Evolutionary conservation across 106 monocot species (phyloP).

Genomic region (Amphibolis antarctica): DNA sequence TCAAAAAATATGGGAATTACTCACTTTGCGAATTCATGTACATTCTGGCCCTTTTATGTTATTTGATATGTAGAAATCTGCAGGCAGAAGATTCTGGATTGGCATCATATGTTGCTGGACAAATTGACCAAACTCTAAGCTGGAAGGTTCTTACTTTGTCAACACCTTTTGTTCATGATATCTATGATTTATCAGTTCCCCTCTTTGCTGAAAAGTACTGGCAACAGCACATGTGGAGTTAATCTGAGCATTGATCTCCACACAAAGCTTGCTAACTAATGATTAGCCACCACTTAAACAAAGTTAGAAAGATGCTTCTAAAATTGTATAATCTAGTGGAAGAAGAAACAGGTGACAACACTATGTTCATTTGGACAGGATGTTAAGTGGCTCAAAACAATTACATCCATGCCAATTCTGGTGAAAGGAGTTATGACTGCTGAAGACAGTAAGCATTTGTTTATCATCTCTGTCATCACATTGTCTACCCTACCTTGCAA

Average conservation of each 20-base stretch:
- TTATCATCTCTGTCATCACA: neutral
- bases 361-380: constrained; percentile 5
- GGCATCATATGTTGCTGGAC: constrained; percentile 36
- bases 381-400: constrained; percentile 24
- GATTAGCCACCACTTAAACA: too few relatives aligned
- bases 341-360: neutral
- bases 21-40: neutral
- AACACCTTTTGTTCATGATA: neutral
- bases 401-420: constrained; percentile 19
- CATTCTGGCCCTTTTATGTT: neutral
- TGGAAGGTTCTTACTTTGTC: constrained; percentile 38
- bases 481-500: neutral
- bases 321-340: too few relatives aligned
- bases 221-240: too few relatives aligned
- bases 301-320: too few relatives aligned
- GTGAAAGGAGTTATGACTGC: constrained; percentile 25
- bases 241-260: too few relatives aligned
- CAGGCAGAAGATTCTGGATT: constrained; percentile 49
- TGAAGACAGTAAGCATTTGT: constrained; percentile 19
- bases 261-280: too few relatives aligned
- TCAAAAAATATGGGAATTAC: neutral
- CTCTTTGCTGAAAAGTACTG: too few relatives aligned
- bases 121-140: constrained; percentile 47
- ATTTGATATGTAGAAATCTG: constrained; percentile 3
- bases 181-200: neutral